Percentiles rank a stretch among this genome's conserved stretches.
These are phyloP conservation scores for Trichoderma endophyticum DNA, from an alignment of 2,329 filamentous ascomycete genomes.

Conservation along the genomic window DNA sequence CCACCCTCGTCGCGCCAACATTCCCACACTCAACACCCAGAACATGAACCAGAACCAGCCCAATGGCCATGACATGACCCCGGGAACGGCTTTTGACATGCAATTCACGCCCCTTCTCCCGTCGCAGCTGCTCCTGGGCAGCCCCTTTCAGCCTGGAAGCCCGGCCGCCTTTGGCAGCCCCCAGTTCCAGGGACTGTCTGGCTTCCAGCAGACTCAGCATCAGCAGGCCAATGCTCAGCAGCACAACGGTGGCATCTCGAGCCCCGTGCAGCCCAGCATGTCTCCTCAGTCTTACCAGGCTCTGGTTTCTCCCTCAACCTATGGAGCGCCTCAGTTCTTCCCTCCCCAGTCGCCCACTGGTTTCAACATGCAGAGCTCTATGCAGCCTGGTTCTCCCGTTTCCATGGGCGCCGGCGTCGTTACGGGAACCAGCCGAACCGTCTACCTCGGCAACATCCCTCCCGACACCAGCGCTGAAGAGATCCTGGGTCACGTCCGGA, in stretches of 20 bases:
- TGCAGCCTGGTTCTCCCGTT: constrained; percentile 69
- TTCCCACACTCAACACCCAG: constrained; percentile 90
- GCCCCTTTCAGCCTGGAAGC: constrained; percentile 93
- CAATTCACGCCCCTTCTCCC: constrained; percentile 96
- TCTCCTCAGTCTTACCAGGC: constrained; percentile 81
- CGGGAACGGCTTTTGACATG: constrained; percentile 91
- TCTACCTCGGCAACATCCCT: constrained; percentile 98
- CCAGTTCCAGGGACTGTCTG: constrained; percentile 82
- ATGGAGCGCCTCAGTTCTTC: constrained; percentile 78
- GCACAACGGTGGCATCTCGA: constrained; percentile 62
- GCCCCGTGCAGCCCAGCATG: constrained; percentile 72
- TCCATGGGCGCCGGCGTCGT: constrained; percentile 75
- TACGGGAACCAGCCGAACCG: constrained; percentile 89
- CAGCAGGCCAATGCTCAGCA: constrained; percentile 53
- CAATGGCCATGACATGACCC: constrained; percentile 71
- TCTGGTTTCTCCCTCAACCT: constrained; percentile 80
- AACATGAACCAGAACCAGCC: constrained; percentile 49
- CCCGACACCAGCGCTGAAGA: constrained; percentile 95
- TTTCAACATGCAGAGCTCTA: constrained; percentile 57
- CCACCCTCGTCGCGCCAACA: constrained; percentile 78
- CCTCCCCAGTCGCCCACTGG: constrained; percentile 86
- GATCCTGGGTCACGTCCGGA: constrained; percentile 91
- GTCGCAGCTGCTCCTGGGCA: constrained; percentile 89
- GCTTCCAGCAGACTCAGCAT: constrained; percentile 62
- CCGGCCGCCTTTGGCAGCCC: constrained; percentile 86